phyloP scores from a whole-genome alignment of 2,329 filamentous ascomycete species.

The Beauveria australis region DNA sequence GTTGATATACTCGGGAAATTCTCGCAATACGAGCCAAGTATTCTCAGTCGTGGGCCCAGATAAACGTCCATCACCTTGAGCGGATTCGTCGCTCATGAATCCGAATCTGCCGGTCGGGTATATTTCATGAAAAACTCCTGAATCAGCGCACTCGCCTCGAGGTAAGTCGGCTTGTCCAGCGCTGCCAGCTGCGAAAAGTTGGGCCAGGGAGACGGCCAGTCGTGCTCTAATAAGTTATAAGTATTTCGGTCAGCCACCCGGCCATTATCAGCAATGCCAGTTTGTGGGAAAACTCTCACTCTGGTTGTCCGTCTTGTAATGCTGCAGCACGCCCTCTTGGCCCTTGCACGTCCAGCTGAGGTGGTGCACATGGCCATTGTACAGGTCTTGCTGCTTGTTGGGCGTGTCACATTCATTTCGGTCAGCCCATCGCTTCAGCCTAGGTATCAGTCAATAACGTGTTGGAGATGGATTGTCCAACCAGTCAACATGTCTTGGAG shows the following conservation, averaged over 20 bases:
- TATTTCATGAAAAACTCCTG: conserved; percentile 36
- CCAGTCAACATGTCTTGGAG: too few relatives aligned
- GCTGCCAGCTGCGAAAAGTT: conserved; percentile 36
- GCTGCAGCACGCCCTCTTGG: conserved; percentile 29
- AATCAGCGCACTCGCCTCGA: conserved; percentile 35
- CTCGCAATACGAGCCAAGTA: neutral
- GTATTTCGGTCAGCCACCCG: neutral
- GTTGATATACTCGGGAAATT: neutral
- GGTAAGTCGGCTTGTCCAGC: conserved; percentile 30
- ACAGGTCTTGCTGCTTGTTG: conserved; percentile 23
- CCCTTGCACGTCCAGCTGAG: conserved; percentile 33
- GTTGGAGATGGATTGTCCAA: neutral
- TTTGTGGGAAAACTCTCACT: conserved; percentile 14
- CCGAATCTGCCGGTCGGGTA: conserved; percentile 12
- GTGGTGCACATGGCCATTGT: conserved; percentile 34
- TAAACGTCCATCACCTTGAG: too few relatives aligned
- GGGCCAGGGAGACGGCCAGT: conserved; percentile 36
- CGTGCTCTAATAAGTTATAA: conserved; percentile 25
- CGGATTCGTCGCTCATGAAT: neutral
- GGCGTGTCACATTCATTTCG: conserved; percentile 30
- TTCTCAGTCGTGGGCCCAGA: neutral
- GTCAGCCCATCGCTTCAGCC: conserved; percentile 33
- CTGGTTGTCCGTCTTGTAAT: conserved; percentile 36
- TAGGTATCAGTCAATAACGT: neutral
- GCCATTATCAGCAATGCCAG: neutral